Base-by-base conservation (phyloP, 345 rosid genomes). In the Citropsis articulata region DNA sequence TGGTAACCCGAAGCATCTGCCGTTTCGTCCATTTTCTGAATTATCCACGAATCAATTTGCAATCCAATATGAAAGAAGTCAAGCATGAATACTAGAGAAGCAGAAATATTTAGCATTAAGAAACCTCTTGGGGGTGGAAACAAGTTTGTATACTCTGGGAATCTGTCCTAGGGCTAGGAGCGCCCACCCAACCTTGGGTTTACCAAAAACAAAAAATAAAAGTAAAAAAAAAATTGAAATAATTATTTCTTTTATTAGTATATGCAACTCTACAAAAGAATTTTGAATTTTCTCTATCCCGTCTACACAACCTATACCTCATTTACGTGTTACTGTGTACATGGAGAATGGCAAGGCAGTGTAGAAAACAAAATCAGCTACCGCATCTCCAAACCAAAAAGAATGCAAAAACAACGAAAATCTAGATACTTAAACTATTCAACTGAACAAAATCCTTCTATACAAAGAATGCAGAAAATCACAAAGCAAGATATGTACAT, bases 21-120 rank as follows among this genome's bases (percentile, higher is more conserved):
- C 12, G 12, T 60, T 65, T 45, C 79, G 55, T 74, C 33, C 8
- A 83, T 62, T 19, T 50, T 73, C 68, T 72, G 64, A 4, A 84
- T 48, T 45, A 81, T n/a, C 42, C 42, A 18, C 38, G 75, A 10
- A 76, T 81, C 84, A 12, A 72, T 72, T 48, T 74, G 79, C 12
- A 73, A 33, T 63, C 79, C 83, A 35, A 65, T 9, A 42, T 12
- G 27, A 71, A 84, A 81, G 77, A 77, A 73, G 77, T 69, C 79
- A 35, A 76, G 68, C 56, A 76, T 73, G 62, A 53, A 62, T 8
- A 73, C 77, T 9, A 77, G 59, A 1, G 75, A 30, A 69, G 84
- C 21, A 4, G 76, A 4, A 5, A 72, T 36, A 72, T 75, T 73
- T 28, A 69, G 57, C 63, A 66, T 22, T 19, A 50, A 35, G 60